Percentiles rank a stretch among this genome's conserved stretches.
These are phyloP conservation scores for Pythium biforme DNA, from an alignment of 352 stramenopile genomes.

Conservation along the genomic window DNA sequence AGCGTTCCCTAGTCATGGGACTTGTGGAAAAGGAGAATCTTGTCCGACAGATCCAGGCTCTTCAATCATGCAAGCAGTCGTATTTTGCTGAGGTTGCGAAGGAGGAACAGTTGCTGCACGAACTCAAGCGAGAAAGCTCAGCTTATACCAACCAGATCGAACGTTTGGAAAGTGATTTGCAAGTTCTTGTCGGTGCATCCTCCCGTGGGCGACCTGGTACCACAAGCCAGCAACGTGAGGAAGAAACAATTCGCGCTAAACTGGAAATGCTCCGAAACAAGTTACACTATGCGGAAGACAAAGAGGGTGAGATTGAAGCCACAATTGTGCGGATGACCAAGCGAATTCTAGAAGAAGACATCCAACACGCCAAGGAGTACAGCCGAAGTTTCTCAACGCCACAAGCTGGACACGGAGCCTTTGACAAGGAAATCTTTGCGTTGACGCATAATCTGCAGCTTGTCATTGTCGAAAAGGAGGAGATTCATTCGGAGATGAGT, in stretches of 20 bases:
- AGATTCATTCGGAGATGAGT: conserved; percentile 72
- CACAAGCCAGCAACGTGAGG: conserved; percentile 33
- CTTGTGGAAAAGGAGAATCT: conserved; percentile 46
- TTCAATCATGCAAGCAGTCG: conserved; percentile 69
- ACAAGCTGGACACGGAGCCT: conserved; percentile 18
- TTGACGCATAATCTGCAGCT: conserved; percentile 71
- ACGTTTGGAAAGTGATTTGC: conserved; percentile 34
- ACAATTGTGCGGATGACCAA: conserved; percentile 75
- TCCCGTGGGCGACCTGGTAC: not conserved
- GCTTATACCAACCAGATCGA: conserved; percentile 56
- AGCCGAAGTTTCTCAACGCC: conserved; percentile 18
- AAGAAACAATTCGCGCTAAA: conserved; percentile 41
- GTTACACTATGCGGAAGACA: conserved; percentile 57
- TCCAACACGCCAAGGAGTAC: conserved; percentile 28
- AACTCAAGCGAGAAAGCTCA: conserved; percentile 46
- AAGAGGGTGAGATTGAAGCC: conserved; percentile 69
- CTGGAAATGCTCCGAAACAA: conserved; percentile 64
- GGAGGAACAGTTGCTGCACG: conserved; percentile 63
- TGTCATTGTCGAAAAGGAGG: conserved; percentile 75
- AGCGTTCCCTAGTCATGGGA: conserved; percentile 24
- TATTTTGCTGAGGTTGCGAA: conserved; percentile 58
- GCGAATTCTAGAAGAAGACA: conserved; percentile 52
- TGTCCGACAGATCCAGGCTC: conserved; percentile 47
- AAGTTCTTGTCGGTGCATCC: conserved; percentile 5
- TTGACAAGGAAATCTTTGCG: conserved; percentile 79